Percentiles rank a stretch among this genome's conserved stretches.
phyloP scores from a whole-genome alignment of 352 stramenopile species.

The Phytophthora hibernalis region DNA sequence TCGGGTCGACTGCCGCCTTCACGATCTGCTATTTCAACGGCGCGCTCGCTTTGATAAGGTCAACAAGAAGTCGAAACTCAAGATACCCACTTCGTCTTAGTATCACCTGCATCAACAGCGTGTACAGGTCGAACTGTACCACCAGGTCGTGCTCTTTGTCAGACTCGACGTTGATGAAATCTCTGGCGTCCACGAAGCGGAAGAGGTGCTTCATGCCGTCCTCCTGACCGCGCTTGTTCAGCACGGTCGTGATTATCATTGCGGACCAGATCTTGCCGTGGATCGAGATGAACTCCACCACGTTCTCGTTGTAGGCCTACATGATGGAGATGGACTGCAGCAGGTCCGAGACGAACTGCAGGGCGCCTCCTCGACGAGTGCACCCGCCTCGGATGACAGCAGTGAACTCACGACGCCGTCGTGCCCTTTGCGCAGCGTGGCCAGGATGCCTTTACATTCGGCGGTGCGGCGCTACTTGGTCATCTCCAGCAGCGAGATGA shows the following conservation, averaged over 20 bases:
- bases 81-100: slow-evolving; percentile 47
- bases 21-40: slow-evolving; percentile 55
- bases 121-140: slow-evolving; percentile 80
- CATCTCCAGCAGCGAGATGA: slow-evolving; percentile 91
- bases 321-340: slow-evolving; percentile 90
- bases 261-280: slow-evolving; percentile 97
- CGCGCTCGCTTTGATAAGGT: slow-evolving; percentile 51
- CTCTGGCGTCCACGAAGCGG: slow-evolving; percentile 93
- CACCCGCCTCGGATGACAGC: slow-evolving; percentile 54
- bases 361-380: slow-evolving; percentile 65
- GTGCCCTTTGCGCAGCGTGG: slow-evolving; percentile 84
- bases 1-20: slow-evolving; percentile 27
- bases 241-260: slow-evolving; percentile 89
- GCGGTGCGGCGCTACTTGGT: slow-evolving; percentile 84
- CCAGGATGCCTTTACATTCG: slow-evolving; percentile 76
- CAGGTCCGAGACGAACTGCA: slow-evolving; percentile 78
- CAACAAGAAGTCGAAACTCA: slow-evolving; percentile 66
- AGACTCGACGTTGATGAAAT: slow-evolving; percentile 85
- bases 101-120: slow-evolving; percentile 65
- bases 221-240: slow-evolving; percentile 48
- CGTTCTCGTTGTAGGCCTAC: slow-evolving; percentile 84
- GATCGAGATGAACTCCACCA: slow-evolving; percentile 94
- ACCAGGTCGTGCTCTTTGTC: slow-evolving; percentile 83
- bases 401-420: slow-evolving; percentile 68
- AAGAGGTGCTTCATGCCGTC: slow-evolving; percentile 75